Evolutionary conservation across 1,284 basidiomycete species (phyloP).

Genomic region (Cryptococcus sp.): DNA sequence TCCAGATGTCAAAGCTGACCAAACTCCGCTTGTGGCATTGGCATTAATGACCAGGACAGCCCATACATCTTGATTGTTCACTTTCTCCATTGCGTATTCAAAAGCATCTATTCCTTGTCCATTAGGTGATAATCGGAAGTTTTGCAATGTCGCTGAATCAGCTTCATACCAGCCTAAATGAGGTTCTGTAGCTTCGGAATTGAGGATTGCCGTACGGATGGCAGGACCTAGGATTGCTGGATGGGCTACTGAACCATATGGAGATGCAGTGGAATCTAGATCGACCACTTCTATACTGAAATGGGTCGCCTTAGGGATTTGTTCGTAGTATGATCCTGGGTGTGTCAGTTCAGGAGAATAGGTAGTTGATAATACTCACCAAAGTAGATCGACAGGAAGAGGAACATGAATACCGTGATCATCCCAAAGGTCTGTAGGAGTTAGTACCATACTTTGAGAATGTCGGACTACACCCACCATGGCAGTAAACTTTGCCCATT

Average conservation of each 20-base stretch:
- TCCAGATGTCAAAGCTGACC: conserved; percentile 23
- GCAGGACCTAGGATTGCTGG: conserved; percentile 39
- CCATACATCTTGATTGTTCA: conserved; percentile 36
- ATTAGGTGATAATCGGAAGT: conserved; percentile 9
- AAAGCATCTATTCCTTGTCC: conserved; percentile 22
- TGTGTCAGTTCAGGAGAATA: conserved; percentile 3
- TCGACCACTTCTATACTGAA: conserved; percentile 31
- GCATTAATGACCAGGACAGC: conserved; percentile 35
- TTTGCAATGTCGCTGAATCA: conserved; percentile 6
- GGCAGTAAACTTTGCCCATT: conserved; percentile 25
- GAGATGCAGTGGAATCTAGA: conserved; percentile 34
- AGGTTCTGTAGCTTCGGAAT: conserved; percentile 3
- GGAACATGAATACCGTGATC: conserved; percentile 26
- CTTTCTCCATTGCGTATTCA: conserved; percentile 25
- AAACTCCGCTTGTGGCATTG: conserved; percentile 36
- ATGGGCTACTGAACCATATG: conserved; percentile 16
- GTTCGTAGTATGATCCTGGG: conserved; percentile 24
- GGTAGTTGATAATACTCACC: conserved; percentile 9
- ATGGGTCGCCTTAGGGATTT: conserved; percentile 18
- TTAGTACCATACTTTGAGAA: not conserved
- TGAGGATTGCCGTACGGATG: conserved; percentile 14
- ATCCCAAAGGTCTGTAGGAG: conserved; percentile 18
- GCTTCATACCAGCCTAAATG: conserved; percentile 23
- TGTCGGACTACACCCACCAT: conserved; percentile 12
- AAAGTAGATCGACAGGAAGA: conserved; percentile 35